Percentiles rank a stretch among this genome's conserved stretches.
Conservation (phyloP, 768 basidiomycete species). For the Mycena polygramma region DNA sequence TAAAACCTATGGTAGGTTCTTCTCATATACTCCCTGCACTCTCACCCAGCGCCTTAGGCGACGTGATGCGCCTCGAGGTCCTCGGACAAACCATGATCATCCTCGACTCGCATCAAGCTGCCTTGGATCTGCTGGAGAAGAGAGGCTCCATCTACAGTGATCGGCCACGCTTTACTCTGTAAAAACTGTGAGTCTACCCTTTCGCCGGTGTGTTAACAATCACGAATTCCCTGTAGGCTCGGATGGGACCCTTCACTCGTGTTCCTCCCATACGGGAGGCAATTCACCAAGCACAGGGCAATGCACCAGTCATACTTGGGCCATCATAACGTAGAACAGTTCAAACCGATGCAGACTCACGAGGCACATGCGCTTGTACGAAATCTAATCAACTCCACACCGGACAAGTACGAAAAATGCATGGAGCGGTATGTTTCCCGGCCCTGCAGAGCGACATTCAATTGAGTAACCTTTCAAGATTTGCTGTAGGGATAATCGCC, state of each 20-base stretch:
- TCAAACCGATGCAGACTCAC: constrained; percentile 36
- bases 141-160: constrained; percentile 53
- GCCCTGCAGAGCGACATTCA: not conserved
- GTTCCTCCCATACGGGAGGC: constrained; percentile 42
- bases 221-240: constrained; percentile 22
- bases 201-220: not conserved
- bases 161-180: constrained; percentile 43
- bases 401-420: constrained; percentile 3
- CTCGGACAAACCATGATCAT: constrained; percentile 42
- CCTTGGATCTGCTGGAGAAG: constrained; percentile 57
- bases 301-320: constrained; percentile 45
- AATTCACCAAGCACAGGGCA: constrained; percentile 42
- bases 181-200: constrained; percentile 37
- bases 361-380: constrained; percentile 21
- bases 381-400: not conserved
- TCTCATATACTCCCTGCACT: too few relatives aligned
- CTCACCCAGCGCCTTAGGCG: constrained; percentile 31
- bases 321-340: constrained; percentile 26
- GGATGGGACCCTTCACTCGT: constrained; percentile 34
- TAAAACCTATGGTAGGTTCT: constrained; percentile 5
- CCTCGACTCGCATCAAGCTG: constrained; percentile 51
- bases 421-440: constrained; percentile 22
- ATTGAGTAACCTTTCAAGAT: constrained; percentile 6
- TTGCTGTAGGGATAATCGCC: constrained; percentile 37
- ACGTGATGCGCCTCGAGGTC: constrained; percentile 38